Conservation (phyloP, 1,284 basidiomycete species). For the Afroboletus lepidellus region DNA sequence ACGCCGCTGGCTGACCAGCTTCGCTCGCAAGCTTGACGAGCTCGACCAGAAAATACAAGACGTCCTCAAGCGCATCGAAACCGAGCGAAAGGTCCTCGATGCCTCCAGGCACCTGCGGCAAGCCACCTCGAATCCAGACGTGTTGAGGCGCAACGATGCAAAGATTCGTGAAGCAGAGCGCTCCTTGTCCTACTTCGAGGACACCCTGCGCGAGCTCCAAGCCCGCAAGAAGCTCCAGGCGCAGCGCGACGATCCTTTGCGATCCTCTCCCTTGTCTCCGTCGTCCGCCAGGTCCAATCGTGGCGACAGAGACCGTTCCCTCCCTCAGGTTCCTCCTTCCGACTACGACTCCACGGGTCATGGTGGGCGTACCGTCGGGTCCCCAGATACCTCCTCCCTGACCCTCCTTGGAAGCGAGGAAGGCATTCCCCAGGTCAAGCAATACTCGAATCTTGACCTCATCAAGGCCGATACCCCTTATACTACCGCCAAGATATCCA, state of each 20-base stretch:
- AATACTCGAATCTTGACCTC: constrained; percentile 82
- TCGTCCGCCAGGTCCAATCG: constrained; percentile 27
- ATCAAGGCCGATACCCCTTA: constrained; percentile 98
- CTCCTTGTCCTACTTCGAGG: constrained; percentile 85
- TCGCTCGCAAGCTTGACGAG: constrained; percentile 38
- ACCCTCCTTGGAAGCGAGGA: constrained; percentile 38
- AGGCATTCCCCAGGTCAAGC: constrained; percentile 53
- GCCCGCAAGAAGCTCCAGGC: constrained; percentile 66
- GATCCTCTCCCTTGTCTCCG: constrained; percentile 40
- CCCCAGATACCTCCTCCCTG: constrained; percentile 33
- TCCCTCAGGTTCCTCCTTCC: constrained; percentile 48
- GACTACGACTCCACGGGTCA: constrained; percentile 41
- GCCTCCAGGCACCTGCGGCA: constrained; percentile 77
- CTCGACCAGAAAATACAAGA: constrained; percentile 91
- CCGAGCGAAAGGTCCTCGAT: constrained; percentile 90
- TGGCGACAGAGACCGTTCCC: constrained; percentile 35
- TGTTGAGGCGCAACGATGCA: constrained; percentile 76
- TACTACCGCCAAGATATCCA: constrained; percentile 94
- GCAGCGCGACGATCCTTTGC: constrained; percentile 42
- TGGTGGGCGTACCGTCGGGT: constrained; percentile 35
- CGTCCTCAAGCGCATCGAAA: constrained; percentile 86
- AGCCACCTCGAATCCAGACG: constrained; percentile 86
- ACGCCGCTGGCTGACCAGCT: constrained; percentile 10
- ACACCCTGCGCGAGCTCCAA: constrained; percentile 82
- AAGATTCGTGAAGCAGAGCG: constrained; percentile 89